Evolutionary conservation across 1,284 basidiomycete genomes (phyloP), one percentile per base, ranked within the genome.

Genomic region (Sparassis latifolia): DNA sequence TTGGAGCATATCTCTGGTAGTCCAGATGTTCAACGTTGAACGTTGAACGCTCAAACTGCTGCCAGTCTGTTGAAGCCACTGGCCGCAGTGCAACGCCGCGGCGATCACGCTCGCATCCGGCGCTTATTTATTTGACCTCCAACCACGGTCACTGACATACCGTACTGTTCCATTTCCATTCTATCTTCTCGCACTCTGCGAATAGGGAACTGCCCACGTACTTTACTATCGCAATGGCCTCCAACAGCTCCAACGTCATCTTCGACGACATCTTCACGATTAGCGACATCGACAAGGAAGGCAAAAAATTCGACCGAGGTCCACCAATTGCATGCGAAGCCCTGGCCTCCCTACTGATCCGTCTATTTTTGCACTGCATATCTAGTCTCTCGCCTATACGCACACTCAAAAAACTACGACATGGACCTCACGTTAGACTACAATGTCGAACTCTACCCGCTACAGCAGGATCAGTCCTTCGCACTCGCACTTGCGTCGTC

Each of bases 221-320:
- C 20, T 20, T 20, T 20, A 20, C 20, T 20, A 20, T 20, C 35
- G n/a, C 45, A 10, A 89, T 89, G 86, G 69, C 85, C 28, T 69
- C 81, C 4, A 72, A 76, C 35, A 72, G 82, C 33, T 88, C 88
- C 2, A 87, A 79, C 63, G 79, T 92, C 58, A 78, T 95, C 51
- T 95, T 97, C 65, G 87, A 93, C 62, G 93, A 96, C 68, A 84
- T 92, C 33, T 96, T 97, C 70, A 86, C 81, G 5, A 86, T 95
- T 53, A 79, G 79, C 58, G 84, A 73, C 31, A 90, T 96, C 47
- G 90, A 97, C 75, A 85, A 84, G 65, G 92, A 96, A 65, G 96
- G 97, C 49, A 97, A 91, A 75, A 97, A 96, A 69, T 97, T 97
- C 61, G 95, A 97, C 69, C 77, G 95, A 85, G 95, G 95, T 95